Evolutionary conservation across 805 yeast genomes (phyloP), one percentile per base, ranked within the genome.

Genomic region (Brettanomyces sp.): DNA sequence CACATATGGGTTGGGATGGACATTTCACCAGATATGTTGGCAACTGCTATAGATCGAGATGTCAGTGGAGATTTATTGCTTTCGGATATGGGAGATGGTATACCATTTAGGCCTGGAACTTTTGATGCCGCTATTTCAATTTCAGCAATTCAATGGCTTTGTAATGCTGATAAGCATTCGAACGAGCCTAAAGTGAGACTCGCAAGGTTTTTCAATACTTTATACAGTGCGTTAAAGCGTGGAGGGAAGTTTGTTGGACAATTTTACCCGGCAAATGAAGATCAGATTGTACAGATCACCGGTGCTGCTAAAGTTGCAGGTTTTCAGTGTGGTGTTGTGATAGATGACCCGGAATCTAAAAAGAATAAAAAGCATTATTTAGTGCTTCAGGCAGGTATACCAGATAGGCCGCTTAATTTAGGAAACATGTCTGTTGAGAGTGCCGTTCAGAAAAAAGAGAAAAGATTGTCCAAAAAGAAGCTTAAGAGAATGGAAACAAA

Each of bases 241-340:
- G 99, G 99, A 42, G 99, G 99, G 5, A 93, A 93, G 65, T 95
- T 91, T 53, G 96, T 87, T 25, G 96, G 96, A 21, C 99, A 93
- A 65, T 93, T 91, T 62, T 93, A 93, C 65, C 99, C 99, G 9
- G 79, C 80, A 62, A 85, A 89, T 64, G 96, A 93, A 52, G 76
- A 72, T 32, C 98, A 93, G 64, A 80, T 82, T 8, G 84, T 86
- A 49, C 74, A 78, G 42, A 87, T 93, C 30, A 68, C 86, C 45
- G 73, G 74, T 36, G 85, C 95, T 23, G 98, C 99, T 8, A 91
- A 89, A 64, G 81, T 85, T 5, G 83, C 97, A 0, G 99, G 99
- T 1, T 93, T 93, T 63, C 91, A 88, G 47, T 97, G 99, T 59
- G 99, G 99, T 51, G 72, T 91, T 53, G 89, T 93, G 23, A 76